Percentiles rank a stretch among this genome's conserved stretches.
Conservation (phyloP, 352 stramenopile genomes). For the Globisporangium radiosum region DNA sequence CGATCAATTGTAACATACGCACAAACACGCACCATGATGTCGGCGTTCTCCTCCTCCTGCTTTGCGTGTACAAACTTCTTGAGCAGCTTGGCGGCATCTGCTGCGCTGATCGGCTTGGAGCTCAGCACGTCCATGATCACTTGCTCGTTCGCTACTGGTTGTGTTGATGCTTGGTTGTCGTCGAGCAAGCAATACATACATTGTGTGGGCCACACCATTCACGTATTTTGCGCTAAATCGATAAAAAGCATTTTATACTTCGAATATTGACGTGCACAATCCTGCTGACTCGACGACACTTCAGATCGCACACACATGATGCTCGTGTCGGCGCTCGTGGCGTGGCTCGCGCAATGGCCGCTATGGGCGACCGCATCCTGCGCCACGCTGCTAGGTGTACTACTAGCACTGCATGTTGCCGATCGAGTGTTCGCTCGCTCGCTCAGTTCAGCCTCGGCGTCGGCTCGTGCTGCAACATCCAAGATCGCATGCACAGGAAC, state of each 20-base stretch:
- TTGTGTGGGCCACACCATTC: too few relatives aligned
- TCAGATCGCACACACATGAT: too few relatives aligned
- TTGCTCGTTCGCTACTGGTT: neutral
- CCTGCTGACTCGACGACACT: neutral
- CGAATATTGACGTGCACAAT: too few relatives aligned
- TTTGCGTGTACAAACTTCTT: constrained; percentile 73
- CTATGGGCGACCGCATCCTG: constrained; percentile 45
- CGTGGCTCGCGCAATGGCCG: constrained; percentile 44
- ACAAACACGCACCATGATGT: constrained; percentile 52
- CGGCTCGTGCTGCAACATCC: neutral
- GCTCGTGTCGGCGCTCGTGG: constrained; percentile 5
- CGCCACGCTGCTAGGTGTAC: constrained; percentile 18
- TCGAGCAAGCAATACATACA: too few relatives aligned
- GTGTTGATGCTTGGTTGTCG: constrained; percentile 6
- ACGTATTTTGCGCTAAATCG: too few relatives aligned
- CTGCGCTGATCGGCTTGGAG: constrained; percentile 50
- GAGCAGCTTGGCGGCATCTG: constrained; percentile 62
- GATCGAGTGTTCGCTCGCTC: constrained; percentile 5
- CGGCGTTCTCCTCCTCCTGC: constrained; percentile 50
- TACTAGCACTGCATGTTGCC: constrained; percentile 29
- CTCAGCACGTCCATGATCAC: constrained; percentile 59
- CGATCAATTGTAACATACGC: neutral
- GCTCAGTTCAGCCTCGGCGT: neutral
- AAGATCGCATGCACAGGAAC: neutral
- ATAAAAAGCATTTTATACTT: too few relatives aligned